Percentiles rank a stretch among this genome's conserved stretches.
Conservation (phyloP, 106 monocot genomes). For the Hemerocallis citrina region DNA sequence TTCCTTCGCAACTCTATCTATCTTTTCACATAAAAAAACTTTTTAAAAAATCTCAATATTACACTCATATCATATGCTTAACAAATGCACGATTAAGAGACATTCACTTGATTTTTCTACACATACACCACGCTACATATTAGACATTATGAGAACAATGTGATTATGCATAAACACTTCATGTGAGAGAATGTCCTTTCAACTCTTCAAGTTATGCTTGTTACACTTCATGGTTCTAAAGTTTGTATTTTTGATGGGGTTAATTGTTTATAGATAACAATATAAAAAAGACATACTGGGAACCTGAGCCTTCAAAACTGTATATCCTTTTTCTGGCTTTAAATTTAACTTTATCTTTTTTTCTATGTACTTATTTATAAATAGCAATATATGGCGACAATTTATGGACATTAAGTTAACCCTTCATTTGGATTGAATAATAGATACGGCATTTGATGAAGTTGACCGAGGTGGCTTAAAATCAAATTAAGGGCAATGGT, state of each 20-base stretch:
- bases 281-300: slow-evolving; percentile 66
- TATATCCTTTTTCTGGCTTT: slow-evolving; percentile 27
- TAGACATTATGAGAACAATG: no score
- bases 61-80: no score
- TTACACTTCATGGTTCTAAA: no score
- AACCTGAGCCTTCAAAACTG: slow-evolving; percentile 68
- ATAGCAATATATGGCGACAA: neutral
- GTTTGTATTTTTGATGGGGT: neutral
- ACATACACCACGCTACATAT: no score
- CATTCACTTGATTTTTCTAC: no score
- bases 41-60: no score
- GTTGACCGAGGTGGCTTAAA: slow-evolving; percentile 71
- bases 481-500: slow-evolving; percentile 37
- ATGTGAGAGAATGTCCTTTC: no score
- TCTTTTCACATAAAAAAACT: no score
- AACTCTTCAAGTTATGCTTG: no score
- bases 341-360: neutral
- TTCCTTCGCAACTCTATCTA: no score
- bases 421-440: slow-evolving; percentile 13
- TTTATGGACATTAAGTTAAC: neutral
- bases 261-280: slow-evolving; percentile 1
- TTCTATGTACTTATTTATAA: neutral
- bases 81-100: no score
- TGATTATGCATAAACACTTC: no score
- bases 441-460: slow-evolving; percentile 66